These are phyloP conservation scores for Alternaria sp. DNA, from an alignment of 2,329 filamentous ascomycete species.

Conservation along the genomic window DNA sequence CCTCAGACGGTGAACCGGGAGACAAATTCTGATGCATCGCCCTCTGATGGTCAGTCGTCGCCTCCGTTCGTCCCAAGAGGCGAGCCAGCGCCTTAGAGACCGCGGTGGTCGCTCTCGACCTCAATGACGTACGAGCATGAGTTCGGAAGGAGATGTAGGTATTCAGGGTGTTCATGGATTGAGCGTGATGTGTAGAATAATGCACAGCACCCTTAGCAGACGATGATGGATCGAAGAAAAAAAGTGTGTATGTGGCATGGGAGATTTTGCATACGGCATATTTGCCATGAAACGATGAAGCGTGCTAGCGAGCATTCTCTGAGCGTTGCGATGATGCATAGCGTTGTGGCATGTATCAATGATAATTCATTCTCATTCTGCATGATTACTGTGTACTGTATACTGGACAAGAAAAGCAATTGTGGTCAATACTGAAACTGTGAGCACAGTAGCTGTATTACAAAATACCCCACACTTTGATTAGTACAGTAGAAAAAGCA, in stretches of 20 bases:
- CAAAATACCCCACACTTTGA: background rate
- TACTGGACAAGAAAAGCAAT: too few species aligned
- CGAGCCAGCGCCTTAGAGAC: background rate
- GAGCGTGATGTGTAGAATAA: background rate
- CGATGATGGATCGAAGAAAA: background rate
- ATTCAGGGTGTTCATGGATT: background rate
- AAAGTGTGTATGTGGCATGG: background rate
- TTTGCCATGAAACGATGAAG: background rate
- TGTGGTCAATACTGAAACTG: too few species aligned
- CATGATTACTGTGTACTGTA: background rate
- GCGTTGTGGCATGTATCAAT: background rate
- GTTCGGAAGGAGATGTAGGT: background rate
- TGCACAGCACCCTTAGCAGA: background rate
- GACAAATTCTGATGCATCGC: background rate
- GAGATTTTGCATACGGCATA: background rate
- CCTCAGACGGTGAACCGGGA: constrained; percentile 1
- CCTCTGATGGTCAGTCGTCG: background rate
- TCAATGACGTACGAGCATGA: background rate
- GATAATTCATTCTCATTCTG: background rate
- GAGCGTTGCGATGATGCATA: background rate
- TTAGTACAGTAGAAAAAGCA: background rate
- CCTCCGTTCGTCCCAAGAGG: background rate
- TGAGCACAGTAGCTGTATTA: background rate
- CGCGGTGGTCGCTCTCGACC: background rate
- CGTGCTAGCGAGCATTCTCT: background rate